Base-by-base conservation (phyloP, 2,329 filamentous ascomycete genomes). In the Sclerotiophoma versabilis region DNA sequence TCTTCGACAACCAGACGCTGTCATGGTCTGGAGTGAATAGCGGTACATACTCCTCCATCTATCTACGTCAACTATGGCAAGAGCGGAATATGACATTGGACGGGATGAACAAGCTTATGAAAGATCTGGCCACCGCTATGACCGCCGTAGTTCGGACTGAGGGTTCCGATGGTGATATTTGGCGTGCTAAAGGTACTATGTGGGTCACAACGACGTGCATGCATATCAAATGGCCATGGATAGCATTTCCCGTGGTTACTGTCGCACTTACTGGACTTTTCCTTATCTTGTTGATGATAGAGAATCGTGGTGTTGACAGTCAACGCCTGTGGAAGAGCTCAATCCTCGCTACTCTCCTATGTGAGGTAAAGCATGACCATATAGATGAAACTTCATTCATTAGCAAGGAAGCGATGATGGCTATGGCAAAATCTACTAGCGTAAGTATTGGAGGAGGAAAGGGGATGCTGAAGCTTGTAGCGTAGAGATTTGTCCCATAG, bases 271-370 rank as follows among this genome's bases (percentile, higher is more conserved):
- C 30, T 1, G 39, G 37, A 2, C 11, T 44, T 3, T 50, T 50
- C 14, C 48, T 50, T 15, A 1, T 37, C 6, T 11, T 44, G 1
- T n/a, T 50, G 2, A 12, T 15, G 6, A 3, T 36, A 4, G 22
- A 37, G 6, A 44, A 38, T 25, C 38, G 38, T 3, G n/a, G 10
- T 1, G 17, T 37, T 1, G 30, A 20, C 2, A 22, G 29, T 11
- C 30, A 44, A 5, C 20, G 38, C 2, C 9, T 50, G 12, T 44
- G 48, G 48, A 43, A 50, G 23, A 49, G 46, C 22, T 49, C 46
- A 3, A 9, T 49, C 17, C 44, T 47, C 1, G 44, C 44, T n/a
- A 19, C 33, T 3, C n/a, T 47, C 2, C 38, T 47, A 5, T 47
- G 44, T 3, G 44, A 30, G 11, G 33, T 37, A 1, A 19, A 22